Percentiles rank a stretch among this genome's conserved stretches.
phyloP scores from a whole-genome alignment of 495 filamentous ascomycete genomes.

The Tirmania nivea region DNA sequence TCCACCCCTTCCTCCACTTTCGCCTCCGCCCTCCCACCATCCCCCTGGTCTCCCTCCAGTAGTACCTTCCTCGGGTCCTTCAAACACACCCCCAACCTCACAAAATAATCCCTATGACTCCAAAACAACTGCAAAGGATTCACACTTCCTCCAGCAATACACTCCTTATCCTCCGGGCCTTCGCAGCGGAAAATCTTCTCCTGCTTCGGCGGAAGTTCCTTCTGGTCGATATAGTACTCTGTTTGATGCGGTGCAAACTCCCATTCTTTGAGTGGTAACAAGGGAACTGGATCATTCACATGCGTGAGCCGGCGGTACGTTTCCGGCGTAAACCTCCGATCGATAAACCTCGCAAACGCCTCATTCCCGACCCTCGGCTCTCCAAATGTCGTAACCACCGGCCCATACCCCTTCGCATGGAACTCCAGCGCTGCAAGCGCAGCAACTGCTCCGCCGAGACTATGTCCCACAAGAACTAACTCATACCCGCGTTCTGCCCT shows the following conservation, averaged over 20 bases:
- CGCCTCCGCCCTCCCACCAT: neutral
- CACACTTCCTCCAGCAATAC: slow-evolving; percentile 43
- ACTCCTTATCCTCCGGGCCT: slow-evolving; percentile 47
- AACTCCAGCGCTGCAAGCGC: slow-evolving; percentile 68
- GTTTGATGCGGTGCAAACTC: slow-evolving; percentile 66
- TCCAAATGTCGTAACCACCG: slow-evolving; percentile 73
- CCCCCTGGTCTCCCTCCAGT: neutral
- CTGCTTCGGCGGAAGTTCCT: slow-evolving; percentile 38
- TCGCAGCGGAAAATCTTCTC: slow-evolving; percentile 48
- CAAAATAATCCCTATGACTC: slow-evolving; percentile 92
- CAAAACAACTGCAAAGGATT: slow-evolving; percentile 82
- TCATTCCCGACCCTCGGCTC: slow-evolving; percentile 71
- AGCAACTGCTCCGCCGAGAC: slow-evolving; percentile 79
- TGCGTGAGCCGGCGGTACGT: slow-evolving; percentile 69
- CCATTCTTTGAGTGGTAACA: slow-evolving; percentile 69
- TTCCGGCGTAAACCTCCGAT: slow-evolving; percentile 37
- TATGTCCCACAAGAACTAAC: slow-evolving; percentile 68
- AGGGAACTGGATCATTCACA: slow-evolving; percentile 64
- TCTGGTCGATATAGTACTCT: slow-evolving; percentile 64
- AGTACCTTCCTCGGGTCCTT: slow-evolving; percentile 22
- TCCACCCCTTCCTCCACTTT: neutral
- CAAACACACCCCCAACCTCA: slow-evolving; percentile 72
- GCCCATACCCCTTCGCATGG: slow-evolving; percentile 41
- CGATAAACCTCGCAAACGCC: slow-evolving; percentile 43
- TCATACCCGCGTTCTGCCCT: slow-evolving; percentile 44